phyloP scores from a whole-genome alignment of 805 yeast genomes.

The Limtongia smithiae region DNA sequence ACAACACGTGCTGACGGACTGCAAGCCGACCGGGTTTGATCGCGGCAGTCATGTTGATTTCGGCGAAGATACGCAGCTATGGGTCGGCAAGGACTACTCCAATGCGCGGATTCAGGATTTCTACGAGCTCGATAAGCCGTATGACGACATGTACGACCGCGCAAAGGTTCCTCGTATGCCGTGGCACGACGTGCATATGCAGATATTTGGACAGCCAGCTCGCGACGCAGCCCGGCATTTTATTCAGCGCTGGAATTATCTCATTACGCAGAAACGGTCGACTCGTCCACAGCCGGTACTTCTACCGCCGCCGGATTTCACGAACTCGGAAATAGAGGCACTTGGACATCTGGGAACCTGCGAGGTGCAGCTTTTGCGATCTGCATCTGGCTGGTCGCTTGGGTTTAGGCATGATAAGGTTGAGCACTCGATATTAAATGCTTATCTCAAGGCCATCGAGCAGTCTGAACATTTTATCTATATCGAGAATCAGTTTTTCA shows the following conservation, averaged over 20 bases:
- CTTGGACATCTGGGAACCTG: conserved; percentile 74
- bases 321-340: conserved; percentile 62
- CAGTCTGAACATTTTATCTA: conserved; percentile 89
- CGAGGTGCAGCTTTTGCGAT: conserved; percentile 84
- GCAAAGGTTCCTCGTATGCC: conserved; percentile 88
- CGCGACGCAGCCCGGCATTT: conserved; percentile 90
- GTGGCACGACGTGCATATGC: conserved; percentile 99
- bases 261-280: conserved; percentile 89
- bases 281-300: conserved; percentile 88
- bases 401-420: conserved; percentile 64
- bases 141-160: conserved; percentile 88
- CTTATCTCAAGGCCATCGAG: conserved; percentile 85
- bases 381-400: conserved; percentile 89
- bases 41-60: conserved; percentile 31
- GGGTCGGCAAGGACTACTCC: conserved; percentile 97
- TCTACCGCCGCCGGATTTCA: conserved; percentile 87
- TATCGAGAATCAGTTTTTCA: conserved; percentile 92
- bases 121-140: conserved; percentile 73
- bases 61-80: conserved; percentile 55
- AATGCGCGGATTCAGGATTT: conserved; percentile 93
- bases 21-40: conserved; percentile 37
- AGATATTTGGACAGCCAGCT: conserved; percentile 90
- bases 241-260: conserved; percentile 95
- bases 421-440: conserved; percentile 88
- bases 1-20: conserved; percentile 86